These are phyloP conservation scores for Monilinia laxa DNA, from an alignment of 2,329 filamentous ascomycete species.

Conservation along the genomic window DNA sequence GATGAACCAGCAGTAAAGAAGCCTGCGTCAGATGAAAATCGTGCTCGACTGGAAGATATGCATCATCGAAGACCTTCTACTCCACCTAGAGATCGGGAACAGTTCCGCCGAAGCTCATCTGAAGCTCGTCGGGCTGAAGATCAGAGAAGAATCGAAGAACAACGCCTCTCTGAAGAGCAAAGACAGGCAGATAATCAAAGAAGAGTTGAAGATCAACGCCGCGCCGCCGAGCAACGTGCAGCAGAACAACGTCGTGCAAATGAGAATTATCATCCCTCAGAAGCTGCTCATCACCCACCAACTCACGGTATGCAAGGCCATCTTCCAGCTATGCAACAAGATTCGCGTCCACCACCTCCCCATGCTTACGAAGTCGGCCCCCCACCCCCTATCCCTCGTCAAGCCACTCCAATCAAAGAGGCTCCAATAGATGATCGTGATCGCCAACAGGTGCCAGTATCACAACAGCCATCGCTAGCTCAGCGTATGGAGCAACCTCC, in stretches of 20 bases:
- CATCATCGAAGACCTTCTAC: slow-evolving; percentile 76
- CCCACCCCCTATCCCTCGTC: slow-evolving; percentile 40
- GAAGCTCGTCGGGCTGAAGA: slow-evolving; percentile 62
- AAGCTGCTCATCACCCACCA: slow-evolving; percentile 82
- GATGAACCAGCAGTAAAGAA: slow-evolving; percentile 77
- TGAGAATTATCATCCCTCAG: slow-evolving; percentile 86
- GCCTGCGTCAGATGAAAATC: slow-evolving; percentile 81
- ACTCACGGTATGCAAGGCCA: slow-evolving; percentile 55
- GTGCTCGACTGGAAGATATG: slow-evolving; percentile 82
- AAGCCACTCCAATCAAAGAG: slow-evolving; percentile 45
- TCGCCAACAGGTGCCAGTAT: slow-evolving; percentile 42
- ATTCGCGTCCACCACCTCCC: slow-evolving; percentile 50
- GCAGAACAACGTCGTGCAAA: slow-evolving; percentile 68
- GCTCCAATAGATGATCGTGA: slow-evolving; percentile 56
- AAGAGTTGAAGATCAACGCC: slow-evolving; percentile 56
- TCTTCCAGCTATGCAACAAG: slow-evolving; percentile 63
- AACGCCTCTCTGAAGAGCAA: slow-evolving; percentile 38
- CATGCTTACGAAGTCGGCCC: slow-evolving; percentile 49
- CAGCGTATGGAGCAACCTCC: slow-evolving; percentile 42
- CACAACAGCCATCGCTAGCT: slow-evolving; percentile 38
- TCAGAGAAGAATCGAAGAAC: slow-evolving; percentile 67
- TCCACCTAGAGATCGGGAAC: slow-evolving; percentile 58
- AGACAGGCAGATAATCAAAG: slow-evolving; percentile 44
- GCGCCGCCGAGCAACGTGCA: slow-evolving; percentile 55
- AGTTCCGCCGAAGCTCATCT: slow-evolving; percentile 75